Conservation (phyloP, 2,329 filamentous ascomycete species). For the Aphanocladium album region DNA sequence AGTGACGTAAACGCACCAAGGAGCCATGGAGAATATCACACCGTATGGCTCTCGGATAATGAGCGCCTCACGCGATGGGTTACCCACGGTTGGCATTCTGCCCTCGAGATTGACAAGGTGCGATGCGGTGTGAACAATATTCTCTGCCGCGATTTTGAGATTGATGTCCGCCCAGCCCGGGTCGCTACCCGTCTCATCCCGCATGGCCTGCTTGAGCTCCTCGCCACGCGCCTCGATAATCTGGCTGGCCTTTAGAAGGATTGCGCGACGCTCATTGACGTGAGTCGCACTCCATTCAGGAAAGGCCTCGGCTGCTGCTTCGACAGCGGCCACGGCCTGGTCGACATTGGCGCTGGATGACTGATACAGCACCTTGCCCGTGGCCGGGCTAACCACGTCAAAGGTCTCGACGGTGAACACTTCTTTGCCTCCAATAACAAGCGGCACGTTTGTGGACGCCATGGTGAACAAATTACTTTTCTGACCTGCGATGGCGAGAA, state of each 20-base stretch:
- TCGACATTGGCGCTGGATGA: neutral
- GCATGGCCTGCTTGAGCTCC: slow-evolving; percentile 58
- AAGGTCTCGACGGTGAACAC: slow-evolving; percentile 43
- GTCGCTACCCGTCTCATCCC: slow-evolving; percentile 40
- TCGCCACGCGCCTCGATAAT: slow-evolving; percentile 54
- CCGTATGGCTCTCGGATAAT: slow-evolving; percentile 23
- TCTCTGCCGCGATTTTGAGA: slow-evolving; percentile 28
- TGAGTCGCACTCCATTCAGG: slow-evolving; percentile 62
- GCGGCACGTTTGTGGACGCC: slow-evolving; percentile 26
- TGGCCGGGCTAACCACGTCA: slow-evolving; percentile 52
- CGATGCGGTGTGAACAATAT: slow-evolving; percentile 40
- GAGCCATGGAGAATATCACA: slow-evolving; percentile 26
- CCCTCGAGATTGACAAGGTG: slow-evolving; percentile 35
- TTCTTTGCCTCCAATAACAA: slow-evolving; percentile 41
- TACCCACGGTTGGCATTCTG: slow-evolving; percentile 29
- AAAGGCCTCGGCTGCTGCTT: slow-evolving; percentile 60
- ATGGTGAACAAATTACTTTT: neutral
- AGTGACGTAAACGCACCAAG: slow-evolving; percentile 20
- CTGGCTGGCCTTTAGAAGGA: slow-evolving; percentile 65
- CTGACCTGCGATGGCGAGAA: too few relatives aligned
- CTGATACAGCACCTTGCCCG: slow-evolving; percentile 43
- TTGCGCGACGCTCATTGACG: slow-evolving; percentile 56
- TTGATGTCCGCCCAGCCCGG: slow-evolving; percentile 38
- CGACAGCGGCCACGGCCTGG: slow-evolving; percentile 50
- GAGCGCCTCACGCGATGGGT: slow-evolving; percentile 31